A percentile compares a stretch with the other conserved stretches of the same genome.
Evolutionary conservation across 73 alveolate genomes (phyloP).

Genomic region (Strombidium stylifer): DNA sequence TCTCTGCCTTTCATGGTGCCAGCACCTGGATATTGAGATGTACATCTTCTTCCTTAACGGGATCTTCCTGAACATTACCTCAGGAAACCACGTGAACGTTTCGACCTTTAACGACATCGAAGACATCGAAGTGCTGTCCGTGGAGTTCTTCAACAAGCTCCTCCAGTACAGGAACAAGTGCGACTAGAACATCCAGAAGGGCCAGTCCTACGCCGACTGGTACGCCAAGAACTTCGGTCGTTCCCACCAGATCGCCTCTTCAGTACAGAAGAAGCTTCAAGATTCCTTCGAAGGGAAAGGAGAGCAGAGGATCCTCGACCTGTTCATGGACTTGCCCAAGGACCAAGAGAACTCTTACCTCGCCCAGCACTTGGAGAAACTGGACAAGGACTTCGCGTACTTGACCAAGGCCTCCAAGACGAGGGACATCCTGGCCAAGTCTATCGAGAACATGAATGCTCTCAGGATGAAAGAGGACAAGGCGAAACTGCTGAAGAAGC

Average conservation of each 20-base stretch:
- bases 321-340: conserved; percentile 60
- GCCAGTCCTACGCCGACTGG: conserved; percentile 42
- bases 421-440: conserved; percentile 24
- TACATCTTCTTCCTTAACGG: conserved; percentile 61
- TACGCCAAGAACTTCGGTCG: conserved; percentile 48
- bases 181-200: conserved; percentile 14
- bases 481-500: too few relatives aligned
- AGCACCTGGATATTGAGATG: conserved; percentile 60
- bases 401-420: conserved; percentile 34
- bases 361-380: conserved; percentile 49
- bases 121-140: conserved; percentile 56
- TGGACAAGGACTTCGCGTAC: conserved; percentile 42
- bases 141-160: conserved; percentile 52
- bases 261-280: conserved; percentile 24
- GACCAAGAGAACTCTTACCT: background rate
- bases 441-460: conserved; percentile 52
- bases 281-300: conserved; percentile 29
- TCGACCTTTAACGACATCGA: conserved; percentile 41
- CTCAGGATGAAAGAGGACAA: too few relatives aligned
- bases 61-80: conserved; percentile 58
- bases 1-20: conserved; percentile 70
- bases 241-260: conserved; percentile 22
- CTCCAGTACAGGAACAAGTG: conserved; percentile 43
- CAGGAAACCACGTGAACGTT: conserved; percentile 55
- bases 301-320: conserved; percentile 54